phyloP scores from a whole-genome alignment of 805 yeast species.

The Kuraishia molischiana region DNA sequence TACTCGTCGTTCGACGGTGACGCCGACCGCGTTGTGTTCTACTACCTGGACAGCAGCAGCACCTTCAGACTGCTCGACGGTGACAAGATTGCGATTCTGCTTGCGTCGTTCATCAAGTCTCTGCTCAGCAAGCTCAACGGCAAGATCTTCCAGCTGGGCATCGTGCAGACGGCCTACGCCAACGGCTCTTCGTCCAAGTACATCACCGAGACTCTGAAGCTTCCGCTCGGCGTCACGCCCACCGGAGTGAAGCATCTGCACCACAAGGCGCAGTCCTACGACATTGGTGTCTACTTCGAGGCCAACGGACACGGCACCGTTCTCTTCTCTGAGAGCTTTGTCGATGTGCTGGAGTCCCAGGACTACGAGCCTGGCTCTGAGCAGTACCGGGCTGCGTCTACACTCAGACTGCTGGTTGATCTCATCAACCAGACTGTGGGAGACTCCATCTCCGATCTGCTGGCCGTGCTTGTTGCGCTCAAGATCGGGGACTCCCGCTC shows the following conservation, averaged over 20 bases:
- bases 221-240: conserved; percentile 83
- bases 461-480: conserved; percentile 65
- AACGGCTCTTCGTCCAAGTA: conserved; percentile 85
- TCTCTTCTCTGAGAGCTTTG: conserved; percentile 51
- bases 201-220: conserved; percentile 44
- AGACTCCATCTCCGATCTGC: conserved; percentile 89
- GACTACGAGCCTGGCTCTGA: conserved; percentile 25
- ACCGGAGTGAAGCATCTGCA: conserved; percentile 97
- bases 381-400: conserved; percentile 38
- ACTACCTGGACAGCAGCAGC: conserved; percentile 31
- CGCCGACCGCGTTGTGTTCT: conserved; percentile 90
- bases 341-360: conserved; percentile 25
- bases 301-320: conserved; percentile 99
- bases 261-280: conserved; percentile 79
- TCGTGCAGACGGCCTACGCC: conserved; percentile 96
- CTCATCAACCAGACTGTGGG: conserved; percentile 97
- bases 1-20: conserved; percentile 93
- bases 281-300: conserved; percentile 91
- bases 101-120: conserved; percentile 54
- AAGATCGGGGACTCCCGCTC: conserved; percentile 25
- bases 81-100: conserved; percentile 82
- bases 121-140: conserved; percentile 37
- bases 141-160: conserved; percentile 44
- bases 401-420: conserved; percentile 51
- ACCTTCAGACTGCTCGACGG: conserved; percentile 71